Evolutionary conservation across 345 rosid species (phyloP).

Genomic region (Arabis hirsuta): DNA sequence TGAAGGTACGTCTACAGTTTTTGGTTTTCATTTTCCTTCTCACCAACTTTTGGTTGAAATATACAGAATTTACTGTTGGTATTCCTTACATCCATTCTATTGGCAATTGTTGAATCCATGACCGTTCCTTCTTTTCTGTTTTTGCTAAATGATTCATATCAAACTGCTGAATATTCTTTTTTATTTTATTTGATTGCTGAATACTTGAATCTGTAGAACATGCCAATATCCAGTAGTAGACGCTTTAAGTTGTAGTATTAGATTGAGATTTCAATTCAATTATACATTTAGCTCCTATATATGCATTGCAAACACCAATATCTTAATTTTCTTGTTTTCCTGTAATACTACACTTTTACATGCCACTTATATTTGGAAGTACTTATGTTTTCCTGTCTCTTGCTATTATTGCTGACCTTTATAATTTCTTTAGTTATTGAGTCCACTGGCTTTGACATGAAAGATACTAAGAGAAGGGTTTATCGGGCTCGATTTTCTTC

Average conservation of each 20-base stretch:
- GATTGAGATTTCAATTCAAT: slow-evolving; percentile 15
- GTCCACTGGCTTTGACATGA: slow-evolving; percentile 65
- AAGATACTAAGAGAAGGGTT: slow-evolving; percentile 63
- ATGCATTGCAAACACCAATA: slow-evolving; percentile 14
- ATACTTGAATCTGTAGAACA: not conserved
- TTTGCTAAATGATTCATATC: slow-evolving; percentile 12
- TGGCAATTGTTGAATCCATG: slow-evolving; percentile 1
- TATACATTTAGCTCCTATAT: slow-evolving; percentile 10
- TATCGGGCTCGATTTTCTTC: slow-evolving; percentile 94
- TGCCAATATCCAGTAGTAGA: not conserved
- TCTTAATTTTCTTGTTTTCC: not conserved
- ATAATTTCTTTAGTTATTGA: slow-evolving; percentile 67
- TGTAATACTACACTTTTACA: not conserved
- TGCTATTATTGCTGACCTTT: slow-evolving; percentile 30
- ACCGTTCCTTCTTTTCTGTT: not conserved
- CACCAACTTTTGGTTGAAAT: slow-evolving; percentile 12
- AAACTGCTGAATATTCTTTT: too few species aligned
- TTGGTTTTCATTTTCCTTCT: not conserved
- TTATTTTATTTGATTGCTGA: too few species aligned
- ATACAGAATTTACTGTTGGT: not conserved
- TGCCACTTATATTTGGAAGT: slow-evolving; percentile 20
- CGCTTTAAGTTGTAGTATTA: slow-evolving; percentile 2
- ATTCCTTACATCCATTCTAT: slow-evolving; percentile 11
- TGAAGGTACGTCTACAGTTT: slow-evolving; percentile 63
- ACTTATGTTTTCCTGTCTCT: slow-evolving; percentile 22